phyloP scores from a whole-genome alignment of 768 basidiomycete species.

The Naganishia friedmannii region DNA sequence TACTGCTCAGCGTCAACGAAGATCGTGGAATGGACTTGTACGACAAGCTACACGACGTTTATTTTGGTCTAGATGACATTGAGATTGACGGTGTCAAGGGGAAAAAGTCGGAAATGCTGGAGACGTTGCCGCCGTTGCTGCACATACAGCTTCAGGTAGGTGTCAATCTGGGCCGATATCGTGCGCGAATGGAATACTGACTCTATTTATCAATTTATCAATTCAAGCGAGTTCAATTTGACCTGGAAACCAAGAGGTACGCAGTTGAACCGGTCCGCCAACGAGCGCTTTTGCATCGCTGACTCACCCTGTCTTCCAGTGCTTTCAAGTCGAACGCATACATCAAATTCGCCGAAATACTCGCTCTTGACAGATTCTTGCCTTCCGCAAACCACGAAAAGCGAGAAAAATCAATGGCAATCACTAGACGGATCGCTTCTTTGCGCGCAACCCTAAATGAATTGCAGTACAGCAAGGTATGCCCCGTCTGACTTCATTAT shows the following conservation, averaged over 20 bases:
- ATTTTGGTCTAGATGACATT: conserved; percentile 76
- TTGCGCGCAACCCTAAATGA: conserved; percentile 67
- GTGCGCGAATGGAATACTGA: conserved; percentile 27
- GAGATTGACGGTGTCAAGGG: conserved; percentile 84
- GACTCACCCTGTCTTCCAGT: background rate
- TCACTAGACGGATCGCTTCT: conserved; percentile 65
- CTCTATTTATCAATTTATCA: background rate
- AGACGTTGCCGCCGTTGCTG: conserved; percentile 74
- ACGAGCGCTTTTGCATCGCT: background rate
- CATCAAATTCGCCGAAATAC: conserved; percentile 79
- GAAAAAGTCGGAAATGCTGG: conserved; percentile 76
- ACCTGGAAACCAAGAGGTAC: conserved; percentile 29
- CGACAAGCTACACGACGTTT: conserved; percentile 77
- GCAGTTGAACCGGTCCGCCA: background rate
- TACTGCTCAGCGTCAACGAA: conserved; percentile 81
- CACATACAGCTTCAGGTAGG: conserved; percentile 93
- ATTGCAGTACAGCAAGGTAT: conserved; percentile 71
- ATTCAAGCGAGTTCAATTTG: conserved; percentile 70
- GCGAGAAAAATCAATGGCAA: conserved; percentile 65
- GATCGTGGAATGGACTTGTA: conserved; percentile 88
- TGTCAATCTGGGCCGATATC: background rate
- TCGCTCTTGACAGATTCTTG: conserved; percentile 89
- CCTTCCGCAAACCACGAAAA: conserved; percentile 70
- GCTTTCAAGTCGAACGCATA: conserved; percentile 83
- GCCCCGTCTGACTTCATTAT: conserved; percentile 16